These are phyloP conservation scores for Zasmidium citrigriseum DNA, from an alignment of 2,329 filamentous ascomycete species.

Conservation along the genomic window DNA sequence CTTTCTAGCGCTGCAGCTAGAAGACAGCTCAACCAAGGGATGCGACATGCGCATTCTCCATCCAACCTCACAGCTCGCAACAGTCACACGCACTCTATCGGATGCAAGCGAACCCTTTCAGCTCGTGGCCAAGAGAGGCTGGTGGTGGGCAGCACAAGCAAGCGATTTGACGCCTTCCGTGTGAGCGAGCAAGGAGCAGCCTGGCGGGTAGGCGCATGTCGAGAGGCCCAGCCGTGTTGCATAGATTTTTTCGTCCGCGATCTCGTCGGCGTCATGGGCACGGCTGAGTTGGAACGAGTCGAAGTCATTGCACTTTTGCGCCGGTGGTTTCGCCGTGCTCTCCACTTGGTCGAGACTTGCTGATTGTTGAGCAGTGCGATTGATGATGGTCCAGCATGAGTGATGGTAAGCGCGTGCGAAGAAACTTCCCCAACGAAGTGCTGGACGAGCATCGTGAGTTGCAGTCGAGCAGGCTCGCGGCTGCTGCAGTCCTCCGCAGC, in stretches of 20 bases:
- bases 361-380: not conserved
- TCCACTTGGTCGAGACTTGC: not conserved
- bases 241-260: not conserved
- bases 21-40: conserved; percentile 11
- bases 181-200: not conserved
- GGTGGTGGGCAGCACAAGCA: conserved; percentile 3
- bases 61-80: conserved; percentile 9
- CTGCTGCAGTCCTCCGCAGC: not conserved
- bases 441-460: not conserved
- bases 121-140: conserved; percentile 1
- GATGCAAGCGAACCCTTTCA: not conserved
- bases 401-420: not conserved
- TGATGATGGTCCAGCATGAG: not conserved
- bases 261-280: not conserved
- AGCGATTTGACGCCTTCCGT: not conserved
- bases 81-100: not conserved
- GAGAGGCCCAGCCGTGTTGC: not conserved
- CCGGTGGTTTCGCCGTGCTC: not conserved
- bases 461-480: not conserved
- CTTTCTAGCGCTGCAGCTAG: conserved; percentile 13
- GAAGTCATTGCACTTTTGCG: not conserved
- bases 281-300: not conserved
- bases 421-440: not conserved
- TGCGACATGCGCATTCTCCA: conserved; percentile 3
- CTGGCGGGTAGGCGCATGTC: not conserved